A percentile compares a stretch with the other conserved stretches of the same genome.
Evolutionary conservation across 805 yeast genomes (phyloP).

Genomic region (Metschnikowia sp.): DNA sequence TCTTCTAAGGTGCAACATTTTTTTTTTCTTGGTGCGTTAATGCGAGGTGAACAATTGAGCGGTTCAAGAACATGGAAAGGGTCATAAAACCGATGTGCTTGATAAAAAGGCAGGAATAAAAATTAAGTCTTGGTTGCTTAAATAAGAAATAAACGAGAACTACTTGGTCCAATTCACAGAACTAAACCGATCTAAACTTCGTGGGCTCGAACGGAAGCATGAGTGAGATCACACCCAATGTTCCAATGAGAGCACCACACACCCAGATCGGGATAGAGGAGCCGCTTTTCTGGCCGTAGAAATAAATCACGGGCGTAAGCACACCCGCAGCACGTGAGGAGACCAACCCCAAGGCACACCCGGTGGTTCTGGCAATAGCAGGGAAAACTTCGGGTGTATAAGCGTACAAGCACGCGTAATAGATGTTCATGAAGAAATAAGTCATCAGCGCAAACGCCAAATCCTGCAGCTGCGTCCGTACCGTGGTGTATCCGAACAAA

Average conservation of each 20-base stretch:
- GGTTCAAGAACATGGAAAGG: too few species aligned
- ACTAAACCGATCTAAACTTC: constrained; percentile 25
- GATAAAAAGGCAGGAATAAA: too few species aligned
- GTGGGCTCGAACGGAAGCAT: constrained; percentile 36
- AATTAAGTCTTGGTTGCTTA: too few species aligned
- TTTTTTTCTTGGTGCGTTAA: too few species aligned
- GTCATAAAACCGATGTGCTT: too few species aligned
- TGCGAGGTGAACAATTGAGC: too few species aligned
- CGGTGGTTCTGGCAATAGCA: constrained; percentile 34
- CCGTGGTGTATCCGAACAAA: constrained; percentile 22
- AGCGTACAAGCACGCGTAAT: constrained; percentile 32
- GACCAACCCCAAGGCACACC: constrained; percentile 31
- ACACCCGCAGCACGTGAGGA: constrained; percentile 30
- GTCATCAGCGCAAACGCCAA: constrained; percentile 20
- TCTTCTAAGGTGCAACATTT: too few species aligned
- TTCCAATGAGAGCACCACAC: constrained; percentile 34
- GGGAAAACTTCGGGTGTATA: constrained; percentile 39
- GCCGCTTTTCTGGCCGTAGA: constrained; percentile 18
- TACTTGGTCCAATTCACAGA: too few species aligned
- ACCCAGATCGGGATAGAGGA: constrained; percentile 33
- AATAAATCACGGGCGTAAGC: constrained; percentile 34
- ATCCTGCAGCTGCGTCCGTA: constrained; percentile 17
- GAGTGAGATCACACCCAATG: constrained; percentile 29
- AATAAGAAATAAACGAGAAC: too few species aligned
- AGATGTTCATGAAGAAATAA: constrained; percentile 19